These are phyloP conservation scores for Bathelium albidoporum DNA, from an alignment of 495 filamentous ascomycete species.

Conservation along the genomic window DNA sequence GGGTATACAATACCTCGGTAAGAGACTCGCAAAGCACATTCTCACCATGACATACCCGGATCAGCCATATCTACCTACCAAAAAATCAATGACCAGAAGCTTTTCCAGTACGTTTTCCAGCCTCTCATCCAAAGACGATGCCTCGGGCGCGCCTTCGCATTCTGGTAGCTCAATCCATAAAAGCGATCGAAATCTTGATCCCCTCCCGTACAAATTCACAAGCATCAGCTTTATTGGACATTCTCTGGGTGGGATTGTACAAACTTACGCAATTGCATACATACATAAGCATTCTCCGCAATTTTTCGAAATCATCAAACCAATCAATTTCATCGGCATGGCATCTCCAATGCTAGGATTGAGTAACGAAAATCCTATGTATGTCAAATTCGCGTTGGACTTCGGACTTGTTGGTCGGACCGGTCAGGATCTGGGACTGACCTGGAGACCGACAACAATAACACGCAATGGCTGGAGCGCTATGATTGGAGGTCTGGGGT, in stretches of 20 bases:
- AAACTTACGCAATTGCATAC: slow-evolving; percentile 94
- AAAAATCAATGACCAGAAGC: slow-evolving; percentile 36
- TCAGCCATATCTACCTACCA: slow-evolving; percentile 67
- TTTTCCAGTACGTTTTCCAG: slow-evolving; percentile 29
- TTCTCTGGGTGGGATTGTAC: slow-evolving; percentile 81
- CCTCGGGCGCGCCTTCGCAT: slow-evolving; percentile 30
- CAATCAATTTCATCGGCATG: slow-evolving; percentile 87
- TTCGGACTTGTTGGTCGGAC: slow-evolving; percentile 91
- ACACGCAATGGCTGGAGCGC: slow-evolving; percentile 80
- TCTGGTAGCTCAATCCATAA: slow-evolving; percentile 42
- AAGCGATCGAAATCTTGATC: slow-evolving; percentile 28
- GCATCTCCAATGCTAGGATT: slow-evolving; percentile 85
- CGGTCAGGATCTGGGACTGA: slow-evolving; percentile 87
- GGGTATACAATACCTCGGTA: slow-evolving; percentile 94
- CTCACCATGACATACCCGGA: slow-evolving; percentile 85
- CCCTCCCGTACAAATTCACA: slow-evolving; percentile 73
- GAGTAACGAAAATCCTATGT: slow-evolving; percentile 94
- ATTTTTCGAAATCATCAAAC: slow-evolving; percentile 80
- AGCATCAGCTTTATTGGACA: slow-evolving; percentile 95
- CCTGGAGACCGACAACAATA: slow-evolving; percentile 80
- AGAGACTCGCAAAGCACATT: slow-evolving; percentile 84
- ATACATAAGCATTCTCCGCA: slow-evolving; percentile 90
- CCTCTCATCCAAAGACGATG: slow-evolving; percentile 18
- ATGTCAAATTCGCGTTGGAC: slow-evolving; percentile 93
- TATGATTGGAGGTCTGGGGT: slow-evolving; percentile 66